Conservation (phyloP, 1,284 basidiomycete species). For the Anthracocystis setariae region DNA sequence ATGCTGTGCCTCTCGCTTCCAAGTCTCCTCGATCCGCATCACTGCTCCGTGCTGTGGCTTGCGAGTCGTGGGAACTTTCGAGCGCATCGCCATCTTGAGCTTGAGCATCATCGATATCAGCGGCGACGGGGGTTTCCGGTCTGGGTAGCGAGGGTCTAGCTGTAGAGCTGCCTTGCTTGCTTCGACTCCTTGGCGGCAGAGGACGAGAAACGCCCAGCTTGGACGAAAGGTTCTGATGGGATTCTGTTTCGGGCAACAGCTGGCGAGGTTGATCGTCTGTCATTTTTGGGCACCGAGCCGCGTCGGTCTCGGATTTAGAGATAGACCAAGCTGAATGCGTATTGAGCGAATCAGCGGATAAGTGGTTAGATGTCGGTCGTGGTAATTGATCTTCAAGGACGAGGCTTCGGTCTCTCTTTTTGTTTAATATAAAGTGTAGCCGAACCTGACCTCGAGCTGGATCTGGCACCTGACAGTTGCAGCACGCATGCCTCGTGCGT, state of each 20-base stretch:
- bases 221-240: constrained; percentile 40
- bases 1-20: constrained; percentile 37
- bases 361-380: no score
- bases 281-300: constrained; percentile 12
- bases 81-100: constrained; percentile 3
- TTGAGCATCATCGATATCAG: not conserved
- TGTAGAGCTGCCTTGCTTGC: constrained; percentile 7
- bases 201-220: constrained; percentile 36
- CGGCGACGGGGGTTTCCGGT: constrained; percentile 1
- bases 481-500: not conserved
- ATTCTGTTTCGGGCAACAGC: constrained; percentile 38
- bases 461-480: no score
- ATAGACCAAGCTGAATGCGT: no score
- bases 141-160: constrained; percentile 1
- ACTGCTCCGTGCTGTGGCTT: constrained; percentile 17
- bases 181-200: constrained; percentile 34
- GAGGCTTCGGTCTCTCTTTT: no score
- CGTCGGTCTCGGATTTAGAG: not conserved
- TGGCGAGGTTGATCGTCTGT: constrained; percentile 35
- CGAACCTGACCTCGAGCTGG: no score
- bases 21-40: constrained; percentile 13
- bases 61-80: constrained; percentile 19
- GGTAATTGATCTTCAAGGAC: no score
- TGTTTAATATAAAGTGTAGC: no score
- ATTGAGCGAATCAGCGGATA: no score